phyloP scores from a whole-genome alignment of 176 grass and related monocot species.

The Poa annua region DNA sequence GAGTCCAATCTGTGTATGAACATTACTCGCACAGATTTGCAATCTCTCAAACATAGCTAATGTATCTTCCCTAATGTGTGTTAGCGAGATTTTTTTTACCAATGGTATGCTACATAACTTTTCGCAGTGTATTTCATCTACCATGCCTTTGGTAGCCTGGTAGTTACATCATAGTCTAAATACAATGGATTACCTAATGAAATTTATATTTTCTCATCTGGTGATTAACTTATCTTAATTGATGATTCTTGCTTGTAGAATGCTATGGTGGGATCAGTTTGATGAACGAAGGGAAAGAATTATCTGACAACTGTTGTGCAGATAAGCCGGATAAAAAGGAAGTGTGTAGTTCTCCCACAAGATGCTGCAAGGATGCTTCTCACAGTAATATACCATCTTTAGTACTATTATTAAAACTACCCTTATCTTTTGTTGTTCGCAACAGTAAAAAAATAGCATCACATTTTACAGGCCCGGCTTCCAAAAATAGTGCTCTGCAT shows the following conservation, averaged over 20 bases:
- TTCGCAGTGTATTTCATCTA: neutral
- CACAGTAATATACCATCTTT: slow-evolving; percentile 40
- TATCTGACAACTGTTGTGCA: slow-evolving; percentile 30
- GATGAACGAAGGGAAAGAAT: slow-evolving; percentile 51
- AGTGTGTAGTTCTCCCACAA: slow-evolving; percentile 30
- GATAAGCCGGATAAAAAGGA: slow-evolving; percentile 48
- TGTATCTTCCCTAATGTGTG: neutral
- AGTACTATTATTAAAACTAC: neutral
- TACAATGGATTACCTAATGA: neutral
- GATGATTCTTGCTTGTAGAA: slow-evolving; percentile 47
- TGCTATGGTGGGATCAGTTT: slow-evolving; percentile 59
- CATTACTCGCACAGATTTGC: neutral
- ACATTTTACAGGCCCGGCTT: slow-evolving; percentile 46
- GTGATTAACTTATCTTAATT: slow-evolving; percentile 43
- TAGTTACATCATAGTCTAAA: slow-evolving; percentile 19
- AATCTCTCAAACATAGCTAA: slow-evolving; percentile 18
- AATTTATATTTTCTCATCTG: slow-evolving; percentile 18
- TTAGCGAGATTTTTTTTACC: slow-evolving; percentile 7
- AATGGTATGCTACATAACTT: neutral
- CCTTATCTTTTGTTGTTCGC: neutral
- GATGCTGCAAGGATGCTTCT: slow-evolving; percentile 43
- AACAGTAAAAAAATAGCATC: slow-evolving; percentile 5
- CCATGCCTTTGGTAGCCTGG: neutral
- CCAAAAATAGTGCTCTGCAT: slow-evolving; percentile 40
- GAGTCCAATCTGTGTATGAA: neutral